These are phyloP conservation scores for Heterobasidion parviporum DNA, from an alignment of 1,284 basidiomycete genomes.

Conservation along the genomic window DNA sequence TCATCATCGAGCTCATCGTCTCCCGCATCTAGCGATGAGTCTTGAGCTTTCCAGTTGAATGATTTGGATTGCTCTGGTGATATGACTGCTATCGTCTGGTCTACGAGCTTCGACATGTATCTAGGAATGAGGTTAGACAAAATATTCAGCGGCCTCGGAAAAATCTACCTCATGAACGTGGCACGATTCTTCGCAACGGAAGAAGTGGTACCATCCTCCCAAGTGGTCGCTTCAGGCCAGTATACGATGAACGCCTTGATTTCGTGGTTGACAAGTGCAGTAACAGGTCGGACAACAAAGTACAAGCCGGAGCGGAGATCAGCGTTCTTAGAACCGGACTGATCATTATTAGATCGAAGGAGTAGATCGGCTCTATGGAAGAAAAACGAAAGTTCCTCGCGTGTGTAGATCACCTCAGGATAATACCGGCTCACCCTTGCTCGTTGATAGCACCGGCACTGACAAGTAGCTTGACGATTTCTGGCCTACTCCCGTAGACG, in stretches of 20 bases:
- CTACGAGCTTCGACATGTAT: slow-evolving; percentile 48
- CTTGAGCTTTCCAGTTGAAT: not conserved
- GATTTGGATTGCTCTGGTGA: not conserved
- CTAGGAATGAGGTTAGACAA: slow-evolving; percentile 19
- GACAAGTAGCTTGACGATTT: not conserved
- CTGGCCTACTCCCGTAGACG: not conserved
- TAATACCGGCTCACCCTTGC: not conserved
- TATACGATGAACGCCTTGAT: slow-evolving; percentile 33
- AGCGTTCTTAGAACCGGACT: not conserved
- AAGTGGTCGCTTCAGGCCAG: slow-evolving; percentile 56
- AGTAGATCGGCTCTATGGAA: not conserved
- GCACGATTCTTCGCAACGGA: slow-evolving; percentile 43
- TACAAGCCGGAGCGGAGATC: not conserved
- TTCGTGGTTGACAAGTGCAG: too few relatives aligned
- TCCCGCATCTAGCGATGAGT: not conserved
- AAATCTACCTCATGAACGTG: slow-evolving; percentile 51
- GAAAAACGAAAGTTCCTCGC: not conserved
- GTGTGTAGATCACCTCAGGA: not conserved
- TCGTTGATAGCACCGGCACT: not conserved
- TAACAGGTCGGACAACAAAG: not conserved
- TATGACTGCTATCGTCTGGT: slow-evolving; percentile 41
- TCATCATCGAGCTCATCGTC: not conserved
- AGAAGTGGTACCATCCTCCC: slow-evolving; percentile 40
- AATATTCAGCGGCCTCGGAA: not conserved
- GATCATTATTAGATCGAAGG: not conserved